phyloP scores from a whole-genome alignment of 192 early-diverging fungal genomes.

The Umbelopsis sp. region DNA sequence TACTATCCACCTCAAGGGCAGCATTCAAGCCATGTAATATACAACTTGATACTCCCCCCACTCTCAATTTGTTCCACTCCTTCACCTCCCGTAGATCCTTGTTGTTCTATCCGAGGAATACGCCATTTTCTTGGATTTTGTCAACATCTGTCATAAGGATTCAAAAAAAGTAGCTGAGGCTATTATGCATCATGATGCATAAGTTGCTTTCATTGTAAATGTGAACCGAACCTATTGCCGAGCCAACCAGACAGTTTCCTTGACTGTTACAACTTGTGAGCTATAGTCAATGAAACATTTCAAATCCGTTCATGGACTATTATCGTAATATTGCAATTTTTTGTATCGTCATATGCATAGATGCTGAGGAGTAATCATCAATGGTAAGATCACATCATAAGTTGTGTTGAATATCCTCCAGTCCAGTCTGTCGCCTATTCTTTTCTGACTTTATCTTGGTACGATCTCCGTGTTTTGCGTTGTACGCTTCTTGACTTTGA shows the following conservation, averaged over 20 bases:
- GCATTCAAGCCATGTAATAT: no score
- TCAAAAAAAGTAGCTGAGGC: no score
- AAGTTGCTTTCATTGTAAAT: background rate
- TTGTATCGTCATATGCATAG: no score
- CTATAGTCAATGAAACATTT: background rate
- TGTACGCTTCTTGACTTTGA: background rate
- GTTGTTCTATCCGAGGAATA: background rate
- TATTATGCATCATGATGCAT: background rate
- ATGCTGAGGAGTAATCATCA: no score
- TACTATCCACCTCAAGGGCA: no score
- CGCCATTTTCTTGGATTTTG: no score
- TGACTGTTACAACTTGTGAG: background rate
- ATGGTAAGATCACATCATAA: no score
- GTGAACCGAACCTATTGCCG: slow-evolving; percentile 1
- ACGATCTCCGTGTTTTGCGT: background rate
- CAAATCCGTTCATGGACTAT: no score
- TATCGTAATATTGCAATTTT: no score
- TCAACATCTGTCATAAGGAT: no score
- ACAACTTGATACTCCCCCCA: background rate
- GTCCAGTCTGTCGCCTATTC: no score
- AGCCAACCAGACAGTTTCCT: background rate
- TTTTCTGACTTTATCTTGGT: background rate
- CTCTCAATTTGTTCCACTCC: background rate
- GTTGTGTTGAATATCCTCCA: no score
- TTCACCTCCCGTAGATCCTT: background rate